Percentiles rank a stretch among this genome's conserved stretches.
Conservation (phyloP, 306 rosid species). For the Vicia faba region DNA sequence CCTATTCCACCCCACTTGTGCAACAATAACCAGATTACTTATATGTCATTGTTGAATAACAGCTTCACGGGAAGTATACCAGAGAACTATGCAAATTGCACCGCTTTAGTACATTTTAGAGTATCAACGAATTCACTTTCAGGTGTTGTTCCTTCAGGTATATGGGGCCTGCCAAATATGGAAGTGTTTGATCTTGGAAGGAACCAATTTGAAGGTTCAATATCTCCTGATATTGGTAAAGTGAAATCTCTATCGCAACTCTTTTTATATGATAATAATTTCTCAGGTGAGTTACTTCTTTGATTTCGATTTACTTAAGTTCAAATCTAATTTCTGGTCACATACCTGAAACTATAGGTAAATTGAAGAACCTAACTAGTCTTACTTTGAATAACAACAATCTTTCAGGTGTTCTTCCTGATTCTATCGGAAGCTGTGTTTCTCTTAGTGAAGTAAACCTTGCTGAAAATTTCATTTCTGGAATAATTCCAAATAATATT, state of each 20-base stretch:
- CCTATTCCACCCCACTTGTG: conserved; percentile 78
- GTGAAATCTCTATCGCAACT: conserved; percentile 68
- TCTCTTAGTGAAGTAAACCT: conserved; percentile 59
- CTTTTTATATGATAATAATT: conserved; percentile 49
- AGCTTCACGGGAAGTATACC: conserved; percentile 74
- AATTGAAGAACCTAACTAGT: conserved; percentile 51
- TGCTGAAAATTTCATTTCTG: conserved; percentile 60
- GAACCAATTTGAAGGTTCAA: conserved; percentile 75
- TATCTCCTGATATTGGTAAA: conserved; percentile 59
- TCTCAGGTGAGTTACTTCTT: conserved; percentile 66
- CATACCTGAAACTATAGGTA: conserved; percentile 64
- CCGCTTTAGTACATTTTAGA: conserved; percentile 55
- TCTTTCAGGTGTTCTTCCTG: conserved; percentile 66
- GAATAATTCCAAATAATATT: conserved; percentile 61
- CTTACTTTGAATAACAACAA: conserved; percentile 10
- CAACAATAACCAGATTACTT: conserved; percentile 50
- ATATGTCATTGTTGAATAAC: conserved; percentile 57
- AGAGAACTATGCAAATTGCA: conserved; percentile 58
- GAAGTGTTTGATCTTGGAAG: conserved; percentile 52
- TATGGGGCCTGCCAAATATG: conserved; percentile 74
- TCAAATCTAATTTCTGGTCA: conserved; percentile 60
- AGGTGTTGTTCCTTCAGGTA: conserved; percentile 71
- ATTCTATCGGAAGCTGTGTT: conserved; percentile 66
- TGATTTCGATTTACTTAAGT: conserved; percentile 53
- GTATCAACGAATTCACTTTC: conserved; percentile 68